Evolutionary conservation across 257 asterid species (phyloP).

Genomic region (Forsythia suspensa): DNA sequence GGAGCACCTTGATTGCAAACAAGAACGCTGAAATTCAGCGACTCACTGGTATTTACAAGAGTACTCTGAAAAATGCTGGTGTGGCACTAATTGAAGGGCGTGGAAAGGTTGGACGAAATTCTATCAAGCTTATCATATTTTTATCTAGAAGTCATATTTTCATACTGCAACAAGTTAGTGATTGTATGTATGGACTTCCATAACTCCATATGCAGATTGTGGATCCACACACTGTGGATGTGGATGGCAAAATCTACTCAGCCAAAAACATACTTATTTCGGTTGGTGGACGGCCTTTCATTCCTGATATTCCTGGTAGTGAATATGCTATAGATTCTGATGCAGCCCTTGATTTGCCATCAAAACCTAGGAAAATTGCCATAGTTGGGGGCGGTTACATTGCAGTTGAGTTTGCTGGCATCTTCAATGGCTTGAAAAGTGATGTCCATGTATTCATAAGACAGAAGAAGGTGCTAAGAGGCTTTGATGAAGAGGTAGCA

Average conservation of each 20-base stretch:
- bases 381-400: constrained; percentile 98
- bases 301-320: constrained; percentile 90
- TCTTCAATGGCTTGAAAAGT: constrained; percentile 85
- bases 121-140: not conserved
- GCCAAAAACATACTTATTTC: constrained; percentile 84
- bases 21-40: constrained; percentile 93
- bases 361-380: constrained; percentile 81
- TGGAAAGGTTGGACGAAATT: constrained; percentile 73
- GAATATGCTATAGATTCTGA: constrained; percentile 92
- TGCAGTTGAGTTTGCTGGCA: constrained; percentile 99
- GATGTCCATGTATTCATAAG: constrained; percentile 91
- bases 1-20: constrained; percentile 89
- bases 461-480: constrained; percentile 88
- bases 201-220: constrained; percentile 53
- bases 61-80: constrained; percentile 68
- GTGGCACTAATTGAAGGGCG: constrained; percentile 84
- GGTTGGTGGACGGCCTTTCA: constrained; percentile 97
- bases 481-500: constrained; percentile 93
- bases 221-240: constrained; percentile 89
- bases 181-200: constrained; percentile 11
- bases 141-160: not conserved
- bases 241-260: constrained; percentile 79
- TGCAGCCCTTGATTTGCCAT: constrained; percentile 92
- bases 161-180: not conserved
- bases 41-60: constrained; percentile 86